Evolutionary conservation across 257 asterid genomes (phyloP), one percentile per base, ranked within the genome.

Genomic region (Schizonepeta tenuifolia): DNA sequence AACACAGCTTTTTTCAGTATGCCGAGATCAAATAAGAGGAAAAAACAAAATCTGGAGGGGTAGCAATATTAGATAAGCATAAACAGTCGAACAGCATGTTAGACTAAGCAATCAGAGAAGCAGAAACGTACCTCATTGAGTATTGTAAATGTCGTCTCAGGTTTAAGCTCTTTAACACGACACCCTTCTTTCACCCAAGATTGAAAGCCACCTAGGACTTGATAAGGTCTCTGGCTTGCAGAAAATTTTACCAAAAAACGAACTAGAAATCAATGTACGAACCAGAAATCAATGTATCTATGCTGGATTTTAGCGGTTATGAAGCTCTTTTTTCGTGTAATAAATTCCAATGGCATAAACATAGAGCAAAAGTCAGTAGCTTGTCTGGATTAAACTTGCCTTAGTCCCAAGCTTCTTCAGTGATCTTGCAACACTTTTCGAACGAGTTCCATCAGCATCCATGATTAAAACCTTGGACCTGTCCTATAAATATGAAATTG

Each of bases 381-480:
- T 55, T 11, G 49, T 47, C 73, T 59, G 8, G 69, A 40, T 55
- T 40, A 66, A 53, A 83, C 92, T 81, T 84, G 84, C 99, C 96
- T 87, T 81, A 41, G 81, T 83, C 77, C 99, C 99, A 68, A 91
- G 95, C 81, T 86, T 89, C 77, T 73, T 79, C 80, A 94, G 78
- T 74, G 99, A 87, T 74, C 99, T 87, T 4, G 97, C 97, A 57
- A 91, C 78, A 22, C 90, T 80, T 80, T 94, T 94, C 66, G 99
- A 88, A 58, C 87, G 89, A 75, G 73, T 78, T 79, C 99, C 99
- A 65, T 94, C 87, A 66, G 90, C 93, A 88, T 94, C 99, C 97
- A 94, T 84, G 59, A 94, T 80, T 70, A 94, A 75, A 78, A 94
- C 90, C 88, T 89, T 90, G 69, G 99, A 84, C 83, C 88, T 84